Evolutionary conservation across 768 basidiomycete genomes (phyloP).

Genomic region (Gymnopilus dilepis): DNA sequence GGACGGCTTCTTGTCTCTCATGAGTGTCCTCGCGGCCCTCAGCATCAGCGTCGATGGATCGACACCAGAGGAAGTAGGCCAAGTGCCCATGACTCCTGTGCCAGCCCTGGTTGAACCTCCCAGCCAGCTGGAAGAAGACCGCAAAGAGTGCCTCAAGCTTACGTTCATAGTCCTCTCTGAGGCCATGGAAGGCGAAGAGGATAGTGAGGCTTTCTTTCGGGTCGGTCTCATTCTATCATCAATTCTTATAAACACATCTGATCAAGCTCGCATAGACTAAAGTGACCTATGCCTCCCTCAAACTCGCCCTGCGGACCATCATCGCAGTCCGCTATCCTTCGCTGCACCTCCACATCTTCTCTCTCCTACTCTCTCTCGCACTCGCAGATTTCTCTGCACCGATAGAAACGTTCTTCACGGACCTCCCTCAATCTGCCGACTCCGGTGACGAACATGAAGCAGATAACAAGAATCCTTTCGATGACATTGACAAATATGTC

Average conservation of each 20-base stretch:
- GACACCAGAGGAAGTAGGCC: neutral
- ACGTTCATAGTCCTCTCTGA: constrained; percentile 70
- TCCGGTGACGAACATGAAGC: neutral
- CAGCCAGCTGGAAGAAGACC: constrained; percentile 12
- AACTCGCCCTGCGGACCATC: constrained; percentile 59
- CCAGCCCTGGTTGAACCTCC: constrained; percentile 1
- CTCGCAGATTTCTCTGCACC: constrained; percentile 60
- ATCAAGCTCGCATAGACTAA: constrained; percentile 38
- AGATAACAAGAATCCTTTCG: constrained; percentile 16
- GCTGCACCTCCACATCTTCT: constrained; percentile 49
- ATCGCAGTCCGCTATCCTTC: constrained; percentile 33
- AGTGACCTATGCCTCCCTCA: constrained; percentile 71
- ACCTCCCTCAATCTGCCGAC: neutral
- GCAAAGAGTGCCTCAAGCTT: constrained; percentile 53
- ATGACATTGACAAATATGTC: constrained; percentile 48
- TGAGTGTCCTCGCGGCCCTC: constrained; percentile 73
- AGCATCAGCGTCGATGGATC: constrained; percentile 29
- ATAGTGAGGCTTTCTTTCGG: constrained; percentile 69
- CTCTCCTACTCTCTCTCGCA: constrained; percentile 71
- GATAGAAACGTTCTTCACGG: constrained; percentile 55
- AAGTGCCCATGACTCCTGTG: neutral
- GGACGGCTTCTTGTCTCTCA: constrained; percentile 79
- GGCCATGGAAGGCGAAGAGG: constrained; percentile 58
- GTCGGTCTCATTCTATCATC: constrained; percentile 43
- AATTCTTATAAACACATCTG: neutral